Evolutionary conservation across 2,329 filamentous ascomycete species (phyloP).

Genomic region (Hypoxylon sp.): DNA sequence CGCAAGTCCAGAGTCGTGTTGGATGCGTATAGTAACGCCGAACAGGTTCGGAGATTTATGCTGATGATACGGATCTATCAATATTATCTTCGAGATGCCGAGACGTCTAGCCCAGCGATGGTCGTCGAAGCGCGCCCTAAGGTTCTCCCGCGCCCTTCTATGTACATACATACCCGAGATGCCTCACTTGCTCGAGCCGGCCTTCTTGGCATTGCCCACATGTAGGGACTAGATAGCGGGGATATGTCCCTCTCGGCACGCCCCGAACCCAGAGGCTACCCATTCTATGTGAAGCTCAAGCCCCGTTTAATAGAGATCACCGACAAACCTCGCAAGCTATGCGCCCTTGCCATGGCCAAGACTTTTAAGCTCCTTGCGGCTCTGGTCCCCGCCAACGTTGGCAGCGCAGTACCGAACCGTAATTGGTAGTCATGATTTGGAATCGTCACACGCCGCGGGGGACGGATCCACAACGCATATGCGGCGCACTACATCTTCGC

Average conservation of each 20-base stretch:
- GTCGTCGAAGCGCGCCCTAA: too few relatives aligned
- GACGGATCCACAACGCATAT: not conserved
- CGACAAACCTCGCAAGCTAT: slow-evolving; percentile 6
- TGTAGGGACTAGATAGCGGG: not conserved
- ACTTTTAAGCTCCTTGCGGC: not conserved
- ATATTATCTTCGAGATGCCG: too few relatives aligned
- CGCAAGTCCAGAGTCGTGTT: too few relatives aligned
- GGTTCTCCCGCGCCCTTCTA: too few relatives aligned
- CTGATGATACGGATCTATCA: too few relatives aligned
- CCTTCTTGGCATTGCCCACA: not conserved
- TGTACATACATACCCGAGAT: too few relatives aligned
- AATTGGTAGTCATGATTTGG: too few relatives aligned
- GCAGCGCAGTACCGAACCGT: not conserved
- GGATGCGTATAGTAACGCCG: too few relatives aligned
- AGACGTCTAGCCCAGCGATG: too few relatives aligned
- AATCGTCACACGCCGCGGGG: slow-evolving; percentile 17
- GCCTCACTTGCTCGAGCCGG: not conserved
- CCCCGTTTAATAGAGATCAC: not conserved
- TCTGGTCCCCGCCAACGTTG: not conserved
- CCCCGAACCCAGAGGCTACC: slow-evolving; percentile 7
- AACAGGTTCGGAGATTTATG: too few relatives aligned
- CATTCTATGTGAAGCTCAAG: not conserved
- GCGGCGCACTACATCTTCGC: not conserved
- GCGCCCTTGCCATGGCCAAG: not conserved
- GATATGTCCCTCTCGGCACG: not conserved